A percentile compares a stretch with the other conserved stretches of the same genome.
Evolutionary conservation across 345 rosid species (phyloP).

Genomic region (Acer saccharum): DNA sequence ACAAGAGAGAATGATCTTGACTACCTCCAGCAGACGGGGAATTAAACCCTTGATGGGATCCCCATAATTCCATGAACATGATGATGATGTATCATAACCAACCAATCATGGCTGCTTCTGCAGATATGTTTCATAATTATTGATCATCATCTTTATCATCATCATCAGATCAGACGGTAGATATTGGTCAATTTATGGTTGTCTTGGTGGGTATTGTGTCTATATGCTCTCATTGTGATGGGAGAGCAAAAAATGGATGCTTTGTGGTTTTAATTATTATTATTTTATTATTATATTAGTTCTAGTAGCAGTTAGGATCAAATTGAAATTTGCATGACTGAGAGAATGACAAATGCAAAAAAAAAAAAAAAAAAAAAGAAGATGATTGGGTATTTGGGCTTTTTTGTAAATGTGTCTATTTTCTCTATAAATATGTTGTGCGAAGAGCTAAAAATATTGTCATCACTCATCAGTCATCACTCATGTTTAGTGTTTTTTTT

Average conservation of each 20-base stretch:
- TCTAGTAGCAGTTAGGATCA: neutral
- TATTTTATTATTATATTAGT: neutral
- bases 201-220: neutral
- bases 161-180: neutral
- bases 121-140: conserved; percentile 37
- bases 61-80: conserved; percentile 37
- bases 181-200: conserved; percentile 14
- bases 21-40: conserved; percentile 40
- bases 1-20: neutral
- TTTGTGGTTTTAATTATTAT: neutral
- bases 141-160: conserved; percentile 21
- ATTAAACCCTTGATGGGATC: conserved; percentile 34
- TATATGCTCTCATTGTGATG: neutral
- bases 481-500: too few relatives aligned
- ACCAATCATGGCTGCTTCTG: conserved; percentile 50
- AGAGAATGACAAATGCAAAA: neutral
- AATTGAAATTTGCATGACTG: neutral
- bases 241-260: conserved; percentile 8
- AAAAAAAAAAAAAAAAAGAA: neutral
- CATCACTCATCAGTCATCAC: neutral
- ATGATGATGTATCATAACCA: conserved; percentile 30
- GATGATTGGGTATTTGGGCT: neutral
- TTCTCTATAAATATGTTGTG: neutral
- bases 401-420: conserved; percentile 16
- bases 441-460: too few relatives aligned